These are phyloP conservation scores for Colletotrichum limetticola DNA, from an alignment of 2,329 filamentous ascomycete species.

Conservation along the genomic window DNA sequence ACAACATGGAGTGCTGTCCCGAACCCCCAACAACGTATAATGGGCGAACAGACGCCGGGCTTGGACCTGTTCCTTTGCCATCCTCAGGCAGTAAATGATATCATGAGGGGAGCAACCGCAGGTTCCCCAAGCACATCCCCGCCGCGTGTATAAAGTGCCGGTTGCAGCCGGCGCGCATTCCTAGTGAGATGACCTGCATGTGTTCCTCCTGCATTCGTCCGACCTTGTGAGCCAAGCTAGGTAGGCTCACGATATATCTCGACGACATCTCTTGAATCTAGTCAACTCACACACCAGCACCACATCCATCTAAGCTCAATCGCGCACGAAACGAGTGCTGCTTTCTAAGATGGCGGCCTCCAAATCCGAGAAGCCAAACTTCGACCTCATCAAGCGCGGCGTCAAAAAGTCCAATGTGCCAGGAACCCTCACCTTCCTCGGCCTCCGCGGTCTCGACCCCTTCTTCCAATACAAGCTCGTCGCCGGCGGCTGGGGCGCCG, in stretches of 20 bases:
- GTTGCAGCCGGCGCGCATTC: not conserved
- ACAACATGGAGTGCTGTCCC: not conserved
- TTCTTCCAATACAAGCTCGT: constrained; percentile 47
- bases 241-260: not conserved
- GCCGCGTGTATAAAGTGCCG: not conserved
- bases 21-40: not conserved
- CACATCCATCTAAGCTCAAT: not conserved
- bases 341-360: constrained; percentile 19
- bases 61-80: not conserved
- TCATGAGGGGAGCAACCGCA: not conserved
- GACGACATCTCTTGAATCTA: not conserved
- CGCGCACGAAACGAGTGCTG: not conserved
- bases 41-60: not conserved
- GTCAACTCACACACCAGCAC: not conserved
- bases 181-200: not conserved
- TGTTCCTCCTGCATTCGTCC: not conserved
- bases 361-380: constrained; percentile 7
- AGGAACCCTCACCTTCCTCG: constrained; percentile 51
- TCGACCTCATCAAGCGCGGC: constrained; percentile 51
- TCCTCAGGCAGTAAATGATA: not conserved
- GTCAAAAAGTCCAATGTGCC: constrained; percentile 45
- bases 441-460: constrained; percentile 48
- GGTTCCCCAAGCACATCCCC: constrained; percentile 2
- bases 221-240: not conserved
- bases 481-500: constrained; percentile 49